Base-by-base conservation (phyloP, 2,329 filamentous ascomycete genomes). In the Trichoderma semiorbis region DNA sequence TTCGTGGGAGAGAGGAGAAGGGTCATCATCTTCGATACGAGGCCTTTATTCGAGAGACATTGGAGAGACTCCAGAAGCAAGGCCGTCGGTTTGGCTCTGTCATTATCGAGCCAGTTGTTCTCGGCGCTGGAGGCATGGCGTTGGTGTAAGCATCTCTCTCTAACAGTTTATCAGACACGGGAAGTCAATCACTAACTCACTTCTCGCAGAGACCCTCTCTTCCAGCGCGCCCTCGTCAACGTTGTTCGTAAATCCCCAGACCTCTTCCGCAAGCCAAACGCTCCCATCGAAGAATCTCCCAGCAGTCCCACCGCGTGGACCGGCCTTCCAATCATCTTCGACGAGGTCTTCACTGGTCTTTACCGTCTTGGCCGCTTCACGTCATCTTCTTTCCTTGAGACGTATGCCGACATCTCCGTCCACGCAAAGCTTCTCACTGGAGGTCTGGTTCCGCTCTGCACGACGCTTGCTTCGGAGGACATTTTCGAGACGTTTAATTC, bases 261-360 rank as follows among this genome's bases (percentile, higher is more conserved):
- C 16, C 81, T 92, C 6, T 91, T 93, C 75, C 80, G 82, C 47
- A 71, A 77, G 7, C 72, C 75, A 14, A 36, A 73, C 18, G 21
- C 30, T 11, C 30, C 74, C 18, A 30, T 62, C 1, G 39, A 69
- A 43, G 10, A 72, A 47, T 71, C 76, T n/a, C 14, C 26, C 18
- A 64, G 50, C 24, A 75, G 77, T 39, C 65, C 75, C 36, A 77
- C 75, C 10, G 74, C 83, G 34, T 97, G 93, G 93, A 85, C 85
- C 1, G 93, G 93, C 2, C 86, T 97, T 5, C 93, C 94, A 0
- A 83, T 97, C 50, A 85, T 97, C 75, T 93, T 94, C 74, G 93
- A 97, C 78, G 94, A 97, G 78, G 93, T 97, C 43, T 97, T 97
- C 81, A 95, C 93, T 0, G 93, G 93, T 1, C 84, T 97, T 5